A percentile compares a stretch with the other conserved stretches of the same genome.
Evolutionary conservation across 139 green algal species (phyloP).

Genomic region (Chlamydomonas sp.): DNA sequence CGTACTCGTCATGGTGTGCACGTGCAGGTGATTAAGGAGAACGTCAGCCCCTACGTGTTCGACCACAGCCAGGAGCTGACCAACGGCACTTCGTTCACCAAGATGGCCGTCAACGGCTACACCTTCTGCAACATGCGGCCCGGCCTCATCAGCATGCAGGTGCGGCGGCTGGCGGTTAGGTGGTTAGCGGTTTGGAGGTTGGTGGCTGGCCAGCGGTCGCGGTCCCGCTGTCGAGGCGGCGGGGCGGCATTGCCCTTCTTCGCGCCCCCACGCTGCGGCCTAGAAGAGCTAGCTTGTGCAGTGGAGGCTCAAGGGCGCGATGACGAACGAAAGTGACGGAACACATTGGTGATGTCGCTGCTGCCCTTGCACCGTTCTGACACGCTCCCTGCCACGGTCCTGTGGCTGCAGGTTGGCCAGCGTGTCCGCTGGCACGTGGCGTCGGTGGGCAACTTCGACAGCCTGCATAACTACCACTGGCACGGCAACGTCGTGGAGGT

Average conservation of each 20-base stretch:
- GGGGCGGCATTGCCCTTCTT: too few species aligned
- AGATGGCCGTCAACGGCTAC: slow-evolving; percentile 52
- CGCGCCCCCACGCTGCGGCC: too few species aligned
- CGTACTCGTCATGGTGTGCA: not conserved
- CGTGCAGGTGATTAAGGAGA: slow-evolving; percentile 6
- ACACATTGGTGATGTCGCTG: too few species aligned
- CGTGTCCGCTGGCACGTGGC: slow-evolving; percentile 67
- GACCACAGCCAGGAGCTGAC: not conserved
- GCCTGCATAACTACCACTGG: slow-evolving; percentile 71
- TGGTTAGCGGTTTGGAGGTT: too few species aligned
- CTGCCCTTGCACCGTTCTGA: too few species aligned
- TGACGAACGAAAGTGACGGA: too few species aligned
- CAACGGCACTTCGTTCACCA: slow-evolving; percentile 4
- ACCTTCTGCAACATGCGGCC: slow-evolving; percentile 34
- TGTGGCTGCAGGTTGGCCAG: slow-evolving; percentile 36
- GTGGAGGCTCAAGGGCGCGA: too few species aligned
- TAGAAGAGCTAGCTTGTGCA: too few species aligned
- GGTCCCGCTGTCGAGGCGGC: too few species aligned
- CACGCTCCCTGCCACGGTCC: too few species aligned
- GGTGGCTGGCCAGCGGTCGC: too few species aligned
- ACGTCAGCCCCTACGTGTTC: not conserved
- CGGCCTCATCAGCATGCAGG: not conserved
- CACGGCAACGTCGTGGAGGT: slow-evolving; percentile 57
- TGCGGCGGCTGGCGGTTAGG: too few species aligned
- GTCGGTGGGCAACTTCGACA: slow-evolving; percentile 57